phyloP scores from a whole-genome alignment of 768 basidiomycete species.

The Phlegmacium glaucopus region DNA sequence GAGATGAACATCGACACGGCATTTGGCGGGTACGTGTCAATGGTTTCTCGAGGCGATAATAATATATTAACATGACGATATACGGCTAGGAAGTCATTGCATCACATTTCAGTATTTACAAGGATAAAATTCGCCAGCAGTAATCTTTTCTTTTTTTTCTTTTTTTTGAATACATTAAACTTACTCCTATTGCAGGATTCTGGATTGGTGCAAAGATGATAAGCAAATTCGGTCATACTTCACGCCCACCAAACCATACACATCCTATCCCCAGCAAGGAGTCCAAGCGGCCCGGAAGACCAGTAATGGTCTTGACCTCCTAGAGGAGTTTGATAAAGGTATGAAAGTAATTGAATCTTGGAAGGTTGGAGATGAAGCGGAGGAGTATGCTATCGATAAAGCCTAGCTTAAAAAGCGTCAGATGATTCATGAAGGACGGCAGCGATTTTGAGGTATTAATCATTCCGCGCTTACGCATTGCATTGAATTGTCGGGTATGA shows the following conservation, averaged over 20 bases:
- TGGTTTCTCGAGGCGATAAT: too few relatives aligned
- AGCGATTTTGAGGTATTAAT: not conserved
- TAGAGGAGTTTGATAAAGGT: conserved; percentile 36
- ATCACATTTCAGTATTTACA: conserved; percentile 43
- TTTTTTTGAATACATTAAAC: not conserved
- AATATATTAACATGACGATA: conserved; percentile 4
- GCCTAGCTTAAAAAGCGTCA: not conserved
- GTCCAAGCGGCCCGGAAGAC: not conserved
- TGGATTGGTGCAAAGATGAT: conserved; percentile 15
- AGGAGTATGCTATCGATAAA: conserved; percentile 1
- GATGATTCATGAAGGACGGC: not conserved
- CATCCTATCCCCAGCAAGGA: not conserved
- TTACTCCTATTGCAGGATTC: conserved; percentile 10
- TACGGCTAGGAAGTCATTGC: conserved; percentile 42
- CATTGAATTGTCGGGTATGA: conserved; percentile 7
- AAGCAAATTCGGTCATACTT: conserved; percentile 8
- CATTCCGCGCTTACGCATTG: not conserved
- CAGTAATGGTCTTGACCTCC: conserved; percentile 22
- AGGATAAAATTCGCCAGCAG: conserved; percentile 39
- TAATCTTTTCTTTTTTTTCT: conserved; percentile 21
- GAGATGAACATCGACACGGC: conserved; percentile 36
- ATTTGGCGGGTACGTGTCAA: conserved; percentile 49
- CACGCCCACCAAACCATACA: not conserved
- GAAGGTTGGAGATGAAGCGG: conserved; percentile 11
- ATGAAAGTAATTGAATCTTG: conserved; percentile 29